Evolutionary conservation across 768 basidiomycete genomes (phyloP), one percentile per base, ranked within the genome.

Genomic region (Naganishia randhawae): DNA sequence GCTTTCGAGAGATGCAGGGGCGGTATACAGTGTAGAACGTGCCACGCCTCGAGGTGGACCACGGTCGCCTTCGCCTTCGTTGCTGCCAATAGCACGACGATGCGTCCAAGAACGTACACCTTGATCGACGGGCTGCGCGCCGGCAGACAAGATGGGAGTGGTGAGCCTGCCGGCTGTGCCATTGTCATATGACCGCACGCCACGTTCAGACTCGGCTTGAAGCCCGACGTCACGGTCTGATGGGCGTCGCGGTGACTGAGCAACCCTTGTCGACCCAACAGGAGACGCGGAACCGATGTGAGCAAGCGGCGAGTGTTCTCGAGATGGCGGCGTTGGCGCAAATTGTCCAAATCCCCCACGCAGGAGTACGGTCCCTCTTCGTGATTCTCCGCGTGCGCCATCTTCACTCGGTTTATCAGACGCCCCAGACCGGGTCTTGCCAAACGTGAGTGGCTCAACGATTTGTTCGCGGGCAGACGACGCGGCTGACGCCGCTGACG

Each of bases 341-440:
- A 67, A 67, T 22, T 67, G 66, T 10, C 50, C 50, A 31, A 67
- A 67, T 22, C 66, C 66, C 19, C 66, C 66, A 31, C 66, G 66
- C 42, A 55, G 32, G 16, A 67, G 35, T 16, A 67, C 66, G 11
- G 66, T 54, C 25, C 29, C 53, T 19, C 66, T 37, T 7, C 66
- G 37, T 22, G 45, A 48, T 50, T 67, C 53, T 67, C 54, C 37
- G 31, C 31, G 41, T 45, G 39, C 37, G 45, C 33, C 29, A 32
- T 66, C 50, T 4, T 39, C 65, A 17, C 48, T 32, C 17, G 33
- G 45, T 29, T 35, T 37, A 5, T 37, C 45, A 8, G 17, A 27
- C 22, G 19, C 10, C 32, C 10, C 32, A 11, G 22, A 29, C 9
- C 50, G 63, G n/a, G 50, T 50, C 50, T 50, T 37, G 11, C 42